phyloP scores from a whole-genome alignment of 1,139 yeast genomes.

The Saccharomycopsis crataegensis region DNA sequence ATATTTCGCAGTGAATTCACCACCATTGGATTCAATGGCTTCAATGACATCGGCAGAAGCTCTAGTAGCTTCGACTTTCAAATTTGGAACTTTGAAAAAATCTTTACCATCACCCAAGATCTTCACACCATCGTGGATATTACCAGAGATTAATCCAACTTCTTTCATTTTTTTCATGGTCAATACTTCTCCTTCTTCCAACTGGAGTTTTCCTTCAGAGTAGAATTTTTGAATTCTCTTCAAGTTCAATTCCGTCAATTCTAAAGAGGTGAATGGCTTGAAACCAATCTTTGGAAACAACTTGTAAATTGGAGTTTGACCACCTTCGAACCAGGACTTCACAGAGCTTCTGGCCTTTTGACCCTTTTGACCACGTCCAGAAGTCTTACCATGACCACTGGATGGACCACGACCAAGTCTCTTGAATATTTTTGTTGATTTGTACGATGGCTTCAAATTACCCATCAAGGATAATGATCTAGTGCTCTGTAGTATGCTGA shows the following conservation, averaged over 20 bases:
- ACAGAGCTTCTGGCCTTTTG: constrained; percentile 93
- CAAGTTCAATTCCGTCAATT: constrained; percentile 48
- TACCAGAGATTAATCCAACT: constrained; percentile 64
- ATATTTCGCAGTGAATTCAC: constrained; percentile 66
- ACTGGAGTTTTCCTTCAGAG: constrained; percentile 59
- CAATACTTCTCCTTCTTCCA: constrained; percentile 51
- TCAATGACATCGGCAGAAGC: constrained; percentile 72
- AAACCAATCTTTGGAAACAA: constrained; percentile 90
- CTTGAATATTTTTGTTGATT: constrained; percentile 40
- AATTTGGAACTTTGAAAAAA: constrained; percentile 44
- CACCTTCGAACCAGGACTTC: constrained; percentile 96
- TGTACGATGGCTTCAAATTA: constrained; percentile 30
- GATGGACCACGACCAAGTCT: constrained; percentile 97
- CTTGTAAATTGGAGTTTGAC: constrained; percentile 90
- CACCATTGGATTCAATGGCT: constrained; percentile 65
- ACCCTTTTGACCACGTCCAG: constrained; percentile 98
- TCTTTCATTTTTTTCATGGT: constrained; percentile 64
- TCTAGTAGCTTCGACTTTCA: constrained; percentile 72
- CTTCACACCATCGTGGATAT: constrained; percentile 74
- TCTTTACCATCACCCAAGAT: constrained; percentile 64
- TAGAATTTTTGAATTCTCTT: constrained; percentile 54
- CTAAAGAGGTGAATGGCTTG: constrained; percentile 47
- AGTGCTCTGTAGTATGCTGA: background rate
- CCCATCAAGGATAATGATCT: constrained; percentile 24
- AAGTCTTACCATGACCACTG: constrained; percentile 85